phyloP scores from a whole-genome alignment of 345 rosid genomes.

The Gynandropsis gynandra region DNA sequence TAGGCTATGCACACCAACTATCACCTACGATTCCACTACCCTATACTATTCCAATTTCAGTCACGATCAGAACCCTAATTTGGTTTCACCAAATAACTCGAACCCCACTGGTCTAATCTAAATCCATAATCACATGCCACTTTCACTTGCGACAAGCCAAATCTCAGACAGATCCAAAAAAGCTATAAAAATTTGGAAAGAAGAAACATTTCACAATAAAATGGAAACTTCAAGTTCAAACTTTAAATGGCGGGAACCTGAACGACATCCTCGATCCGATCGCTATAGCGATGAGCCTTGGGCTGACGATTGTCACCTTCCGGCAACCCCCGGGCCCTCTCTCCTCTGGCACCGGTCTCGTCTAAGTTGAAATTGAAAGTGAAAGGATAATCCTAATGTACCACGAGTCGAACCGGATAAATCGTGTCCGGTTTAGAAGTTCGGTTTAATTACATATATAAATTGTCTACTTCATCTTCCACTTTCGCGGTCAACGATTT shows the following conservation, averaged over 20 bases:
- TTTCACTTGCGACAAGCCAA: background rate
- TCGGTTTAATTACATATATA: constrained; percentile 1
- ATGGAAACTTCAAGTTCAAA: background rate
- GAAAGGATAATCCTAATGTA: background rate
- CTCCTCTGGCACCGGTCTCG: constrained; percentile 89
- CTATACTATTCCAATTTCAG: background rate
- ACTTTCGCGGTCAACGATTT: constrained; percentile 21
- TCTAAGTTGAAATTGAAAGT: background rate
- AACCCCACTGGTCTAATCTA: background rate
- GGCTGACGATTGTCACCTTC: constrained; percentile 74
- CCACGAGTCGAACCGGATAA: constrained; percentile 18
- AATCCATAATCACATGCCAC: background rate
- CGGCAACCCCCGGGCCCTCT: constrained; percentile 86
- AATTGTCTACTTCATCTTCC: background rate
- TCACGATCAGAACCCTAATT: constrained; percentile 9
- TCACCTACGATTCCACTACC: constrained; percentile 7
- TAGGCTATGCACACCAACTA: background rate
- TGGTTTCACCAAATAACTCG: background rate
- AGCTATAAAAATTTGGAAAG: background rate
- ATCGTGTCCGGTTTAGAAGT: background rate
- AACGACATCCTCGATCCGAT: constrained; percentile 84
- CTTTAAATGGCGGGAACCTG: constrained; percentile 36
- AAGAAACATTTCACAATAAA: background rate
- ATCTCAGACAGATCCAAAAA: constrained; percentile 11
- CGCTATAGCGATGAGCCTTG: constrained; percentile 90